Conservation (phyloP, 208 protist species). For the Wallacemonas rigidus region DNA sequence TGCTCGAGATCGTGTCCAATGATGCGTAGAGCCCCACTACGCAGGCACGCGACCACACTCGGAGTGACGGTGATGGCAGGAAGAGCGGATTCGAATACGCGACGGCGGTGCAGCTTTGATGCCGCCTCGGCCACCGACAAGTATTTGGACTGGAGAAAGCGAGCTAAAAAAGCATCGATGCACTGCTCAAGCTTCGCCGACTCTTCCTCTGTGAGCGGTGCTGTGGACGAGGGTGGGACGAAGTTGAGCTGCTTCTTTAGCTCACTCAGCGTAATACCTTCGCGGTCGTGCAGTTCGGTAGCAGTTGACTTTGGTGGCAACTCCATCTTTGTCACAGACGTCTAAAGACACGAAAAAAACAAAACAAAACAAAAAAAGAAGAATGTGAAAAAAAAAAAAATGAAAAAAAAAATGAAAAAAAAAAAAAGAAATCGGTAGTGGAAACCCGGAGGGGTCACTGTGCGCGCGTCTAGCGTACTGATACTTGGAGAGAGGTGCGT, state of each 20-base stretch:
- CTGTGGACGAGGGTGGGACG: conserved; percentile 7
- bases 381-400: conserved; percentile 16
- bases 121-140: conserved; percentile 47
- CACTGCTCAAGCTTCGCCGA: conserved; percentile 20
- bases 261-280: conserved; percentile 37
- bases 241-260: conserved; percentile 35
- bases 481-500: no score
- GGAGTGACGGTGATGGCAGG: conserved; percentile 60
- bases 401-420: no score
- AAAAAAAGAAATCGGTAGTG: conserved; percentile 8
- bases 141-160: conserved; percentile 56
- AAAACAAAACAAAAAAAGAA: background rate
- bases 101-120: conserved; percentile 58
- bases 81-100: conserved; percentile 57
- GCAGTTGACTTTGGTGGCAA: background rate
- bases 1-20: conserved; percentile 45
- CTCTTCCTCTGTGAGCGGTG: conserved; percentile 1
- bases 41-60: conserved; percentile 40
- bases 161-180: conserved; percentile 62
- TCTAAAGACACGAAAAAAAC: conserved; percentile 15
- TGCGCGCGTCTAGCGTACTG: no score
- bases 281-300: conserved; percentile 28
- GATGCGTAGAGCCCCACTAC: conserved; percentile 52
- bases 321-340: background rate
- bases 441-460: background rate